phyloP scores from a whole-genome alignment of 805 yeast genomes.

The Lipomyces kockii region DNA sequence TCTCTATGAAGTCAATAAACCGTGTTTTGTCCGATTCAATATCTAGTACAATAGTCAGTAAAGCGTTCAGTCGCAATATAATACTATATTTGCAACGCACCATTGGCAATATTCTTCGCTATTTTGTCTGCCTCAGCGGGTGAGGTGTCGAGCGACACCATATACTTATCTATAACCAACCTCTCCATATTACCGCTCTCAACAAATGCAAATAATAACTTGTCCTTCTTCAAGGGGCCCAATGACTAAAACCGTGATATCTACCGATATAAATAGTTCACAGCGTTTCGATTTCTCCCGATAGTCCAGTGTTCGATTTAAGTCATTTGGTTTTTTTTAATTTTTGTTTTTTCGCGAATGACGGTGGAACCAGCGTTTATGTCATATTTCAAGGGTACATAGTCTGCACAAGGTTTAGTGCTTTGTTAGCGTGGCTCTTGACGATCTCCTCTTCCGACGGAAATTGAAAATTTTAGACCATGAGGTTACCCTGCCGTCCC shows the following conservation, averaged over 20 bases:
- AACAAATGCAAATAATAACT: background rate
- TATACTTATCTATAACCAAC: slow-evolving; percentile 22
- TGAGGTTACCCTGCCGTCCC: background rate
- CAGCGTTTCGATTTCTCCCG: background rate
- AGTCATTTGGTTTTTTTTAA: background rate
- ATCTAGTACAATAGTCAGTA: slow-evolving; percentile 23
- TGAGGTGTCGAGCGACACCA: slow-evolving; percentile 19
- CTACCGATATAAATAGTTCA: background rate
- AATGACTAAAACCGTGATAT: background rate
- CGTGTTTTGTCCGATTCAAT: slow-evolving; percentile 43
- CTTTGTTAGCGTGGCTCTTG: background rate
- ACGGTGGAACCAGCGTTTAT: too few relatives aligned
- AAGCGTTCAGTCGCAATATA: background rate
- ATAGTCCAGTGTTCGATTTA: background rate
- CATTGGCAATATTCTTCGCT: slow-evolving; percentile 17
- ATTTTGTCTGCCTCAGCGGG: slow-evolving; percentile 25
- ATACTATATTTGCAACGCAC: slow-evolving; percentile 13
- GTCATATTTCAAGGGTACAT: too few relatives aligned
- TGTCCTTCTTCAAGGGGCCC: background rate
- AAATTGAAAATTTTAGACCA: too few relatives aligned
- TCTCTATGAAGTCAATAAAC: slow-evolving; percentile 59
- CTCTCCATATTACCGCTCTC: slow-evolving; percentile 14
- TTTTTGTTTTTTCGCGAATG: too few relatives aligned
- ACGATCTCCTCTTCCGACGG: background rate
- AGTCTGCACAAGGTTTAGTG: background rate